These are phyloP conservation scores for Phylloporus gajari DNA, from an alignment of 1,284 basidiomycete genomes.

Conservation along the genomic window DNA sequence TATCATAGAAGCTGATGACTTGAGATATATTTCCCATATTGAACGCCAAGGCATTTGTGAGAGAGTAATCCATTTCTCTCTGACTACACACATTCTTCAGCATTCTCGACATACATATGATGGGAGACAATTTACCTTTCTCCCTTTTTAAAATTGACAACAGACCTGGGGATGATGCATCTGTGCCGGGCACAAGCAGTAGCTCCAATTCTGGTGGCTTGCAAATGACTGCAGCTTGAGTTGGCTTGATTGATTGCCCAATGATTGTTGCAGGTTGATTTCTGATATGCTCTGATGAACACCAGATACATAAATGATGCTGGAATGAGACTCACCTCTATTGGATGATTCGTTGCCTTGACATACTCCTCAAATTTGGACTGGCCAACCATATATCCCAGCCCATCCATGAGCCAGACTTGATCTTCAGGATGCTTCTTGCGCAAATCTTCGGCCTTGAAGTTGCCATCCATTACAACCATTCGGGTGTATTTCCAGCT, in stretches of 20 bases:
- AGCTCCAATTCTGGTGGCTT: constrained; percentile 5
- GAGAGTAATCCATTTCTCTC: constrained; percentile 35
- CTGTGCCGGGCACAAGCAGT: constrained; percentile 14
- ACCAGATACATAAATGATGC: too few species aligned
- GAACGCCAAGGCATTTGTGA: constrained; percentile 21
- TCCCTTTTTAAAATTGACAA: constrained; percentile 5
- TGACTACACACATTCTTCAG: constrained; percentile 18
- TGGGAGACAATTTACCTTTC: background rate
- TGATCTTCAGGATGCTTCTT: background rate
- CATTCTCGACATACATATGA: background rate
- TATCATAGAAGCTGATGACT: constrained; percentile 18
- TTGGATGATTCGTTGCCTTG: background rate
- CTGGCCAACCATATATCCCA: constrained; percentile 11
- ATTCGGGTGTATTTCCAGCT: too few species aligned
- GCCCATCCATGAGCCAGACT: constrained; percentile 18
- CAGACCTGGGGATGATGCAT: background rate
- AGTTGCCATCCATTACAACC: background rate
- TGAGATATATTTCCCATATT: background rate
- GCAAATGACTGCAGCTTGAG: constrained; percentile 7
- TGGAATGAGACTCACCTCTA: too few species aligned
- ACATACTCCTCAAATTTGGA: background rate
- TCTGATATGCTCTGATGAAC: background rate
- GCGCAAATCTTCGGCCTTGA: background rate
- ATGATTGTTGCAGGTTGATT: constrained; percentile 18
- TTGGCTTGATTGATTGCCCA: constrained; percentile 19